Evolutionary conservation across 2,329 filamentous ascomycete genomes (phyloP).

Genomic region (Neonectria magnoliae): DNA sequence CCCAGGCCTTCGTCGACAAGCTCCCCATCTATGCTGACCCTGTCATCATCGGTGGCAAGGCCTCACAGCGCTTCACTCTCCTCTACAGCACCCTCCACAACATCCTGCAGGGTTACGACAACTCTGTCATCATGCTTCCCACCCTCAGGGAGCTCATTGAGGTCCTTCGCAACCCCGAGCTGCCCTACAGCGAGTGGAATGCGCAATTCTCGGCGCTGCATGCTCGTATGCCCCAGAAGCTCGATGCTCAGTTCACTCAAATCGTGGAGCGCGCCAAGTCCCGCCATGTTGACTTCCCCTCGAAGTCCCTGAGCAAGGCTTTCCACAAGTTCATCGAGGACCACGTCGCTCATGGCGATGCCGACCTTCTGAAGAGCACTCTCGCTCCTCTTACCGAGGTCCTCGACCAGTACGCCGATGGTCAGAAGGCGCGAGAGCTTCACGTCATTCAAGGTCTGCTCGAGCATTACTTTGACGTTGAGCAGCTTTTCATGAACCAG

Average conservation of each 20-base stretch:
- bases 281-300: constrained; percentile 87
- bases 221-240: constrained; percentile 94
- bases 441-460: constrained; percentile 82
- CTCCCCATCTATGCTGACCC: constrained; percentile 88
- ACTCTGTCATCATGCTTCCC: constrained; percentile 92
- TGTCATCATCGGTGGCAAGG: constrained; percentile 89
- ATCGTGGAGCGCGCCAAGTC: constrained; percentile 85
- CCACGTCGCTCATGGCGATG: constrained; percentile 78
- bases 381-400: constrained; percentile 82
- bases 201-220: constrained; percentile 97
- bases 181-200: constrained; percentile 97
- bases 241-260: constrained; percentile 83
- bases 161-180: constrained; percentile 86
- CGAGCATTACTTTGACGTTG: constrained; percentile 82
- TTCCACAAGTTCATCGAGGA: constrained; percentile 91
- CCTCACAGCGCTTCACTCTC: constrained; percentile 84
- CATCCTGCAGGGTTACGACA: constrained; percentile 94
- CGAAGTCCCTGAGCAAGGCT: constrained; percentile 85
- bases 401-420: constrained; percentile 83
- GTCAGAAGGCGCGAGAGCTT: constrained; percentile 91
- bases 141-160: constrained; percentile 90
- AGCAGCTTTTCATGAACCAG: constrained; percentile 87
- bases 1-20: constrained; percentile 90
- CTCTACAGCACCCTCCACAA: constrained; percentile 82
- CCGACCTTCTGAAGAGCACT: constrained; percentile 75